Conservation (phyloP, 805 yeast species). For the Wickerhamomyces ciferrii region DNA sequence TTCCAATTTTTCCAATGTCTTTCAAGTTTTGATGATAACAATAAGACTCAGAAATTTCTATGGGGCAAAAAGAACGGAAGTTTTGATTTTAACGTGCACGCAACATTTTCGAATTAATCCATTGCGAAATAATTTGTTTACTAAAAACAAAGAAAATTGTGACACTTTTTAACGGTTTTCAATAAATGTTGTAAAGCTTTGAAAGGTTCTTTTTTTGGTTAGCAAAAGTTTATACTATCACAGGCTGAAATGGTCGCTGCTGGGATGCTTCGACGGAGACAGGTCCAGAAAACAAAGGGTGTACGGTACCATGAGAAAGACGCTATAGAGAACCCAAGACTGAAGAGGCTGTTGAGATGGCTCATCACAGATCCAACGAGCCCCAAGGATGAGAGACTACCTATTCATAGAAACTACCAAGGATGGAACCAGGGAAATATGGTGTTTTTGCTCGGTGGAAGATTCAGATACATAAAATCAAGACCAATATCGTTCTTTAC, state of each 20-base stretch:
- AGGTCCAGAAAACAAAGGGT: background rate
- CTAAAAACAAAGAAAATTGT: too few species aligned
- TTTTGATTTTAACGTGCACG: too few species aligned
- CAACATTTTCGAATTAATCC: too few species aligned
- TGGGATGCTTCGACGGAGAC: background rate
- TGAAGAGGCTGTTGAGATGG: constrained; percentile 15
- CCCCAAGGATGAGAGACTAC: background rate
- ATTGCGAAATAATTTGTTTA: too few species aligned
- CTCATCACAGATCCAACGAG: constrained; percentile 14
- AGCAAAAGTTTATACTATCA: too few species aligned
- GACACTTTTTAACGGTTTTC: too few species aligned
- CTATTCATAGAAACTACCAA: constrained; percentile 32
- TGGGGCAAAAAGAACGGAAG: too few species aligned
- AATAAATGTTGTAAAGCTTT: too few species aligned
- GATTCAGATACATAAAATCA: constrained; percentile 40
- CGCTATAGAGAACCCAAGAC: background rate
- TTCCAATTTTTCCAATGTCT: too few species aligned
- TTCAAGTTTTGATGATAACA: too few species aligned
- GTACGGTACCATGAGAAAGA: background rate
- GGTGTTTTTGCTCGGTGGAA: constrained; percentile 61
- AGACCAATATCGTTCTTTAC: constrained; percentile 35
- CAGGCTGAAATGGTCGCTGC: background rate
- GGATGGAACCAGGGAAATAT: constrained; percentile 34
- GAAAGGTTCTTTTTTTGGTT: too few species aligned
- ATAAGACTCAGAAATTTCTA: too few species aligned